phyloP scores from a whole-genome alignment of 2,329 filamentous ascomycete genomes.

The Colletotrichum destructivum region DNA sequence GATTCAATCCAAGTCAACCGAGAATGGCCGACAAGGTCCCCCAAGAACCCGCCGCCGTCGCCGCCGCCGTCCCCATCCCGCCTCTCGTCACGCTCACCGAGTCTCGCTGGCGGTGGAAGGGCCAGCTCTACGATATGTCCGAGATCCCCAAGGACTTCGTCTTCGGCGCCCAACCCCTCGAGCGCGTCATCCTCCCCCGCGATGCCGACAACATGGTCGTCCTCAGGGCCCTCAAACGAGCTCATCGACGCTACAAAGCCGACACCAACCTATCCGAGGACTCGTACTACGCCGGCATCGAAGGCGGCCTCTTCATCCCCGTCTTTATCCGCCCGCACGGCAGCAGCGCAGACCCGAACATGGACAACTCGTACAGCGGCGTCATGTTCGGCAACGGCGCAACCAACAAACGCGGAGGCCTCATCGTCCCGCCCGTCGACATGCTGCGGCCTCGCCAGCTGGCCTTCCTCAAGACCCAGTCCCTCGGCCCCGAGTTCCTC shows the following conservation, averaged over 20 bases:
- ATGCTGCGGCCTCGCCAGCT: slow-evolving; percentile 14
- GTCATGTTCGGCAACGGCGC: not conserved
- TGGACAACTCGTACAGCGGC: not conserved
- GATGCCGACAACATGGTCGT: too few relatives aligned
- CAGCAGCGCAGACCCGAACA: not conserved
- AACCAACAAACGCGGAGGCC: not conserved
- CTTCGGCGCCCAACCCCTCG: not conserved
- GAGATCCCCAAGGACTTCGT: not conserved
- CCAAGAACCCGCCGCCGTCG: not conserved
- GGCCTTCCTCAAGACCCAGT: not conserved
- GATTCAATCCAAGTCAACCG: not conserved
- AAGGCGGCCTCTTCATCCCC: not conserved
- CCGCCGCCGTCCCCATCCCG: not conserved
- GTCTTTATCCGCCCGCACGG: not conserved
- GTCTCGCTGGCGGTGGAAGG: not conserved
- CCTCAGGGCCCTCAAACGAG: not conserved
- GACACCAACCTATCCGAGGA: not conserved
- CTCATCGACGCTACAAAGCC: not conserved
- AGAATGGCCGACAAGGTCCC: not conserved
- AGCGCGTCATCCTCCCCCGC: not conserved
- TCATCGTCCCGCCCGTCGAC: slow-evolving; percentile 11
- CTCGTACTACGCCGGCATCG: slow-evolving; percentile 4
- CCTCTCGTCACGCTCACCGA: not conserved
- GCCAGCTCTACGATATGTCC: not conserved
- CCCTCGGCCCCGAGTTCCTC: not conserved